Conservation (phyloP, 192 early-diverging fungal genomes). For the Chytriomyces hyalinus region DNA sequence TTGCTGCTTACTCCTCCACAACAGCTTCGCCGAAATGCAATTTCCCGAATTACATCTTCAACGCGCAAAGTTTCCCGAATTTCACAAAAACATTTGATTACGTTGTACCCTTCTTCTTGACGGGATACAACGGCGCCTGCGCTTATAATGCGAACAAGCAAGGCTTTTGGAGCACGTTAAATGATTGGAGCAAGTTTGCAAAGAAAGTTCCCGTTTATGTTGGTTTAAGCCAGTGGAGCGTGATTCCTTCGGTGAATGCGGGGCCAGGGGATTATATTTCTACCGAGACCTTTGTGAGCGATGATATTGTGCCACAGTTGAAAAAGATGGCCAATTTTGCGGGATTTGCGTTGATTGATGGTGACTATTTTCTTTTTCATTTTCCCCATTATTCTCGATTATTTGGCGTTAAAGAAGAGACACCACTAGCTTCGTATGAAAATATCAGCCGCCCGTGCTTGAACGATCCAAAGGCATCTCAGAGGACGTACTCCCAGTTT, state of each 20-base stretch:
- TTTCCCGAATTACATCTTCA: constrained; percentile 36
- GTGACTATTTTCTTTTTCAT: background rate
- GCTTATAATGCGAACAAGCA: constrained; percentile 35
- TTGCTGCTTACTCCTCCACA: background rate
- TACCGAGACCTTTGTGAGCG: constrained; percentile 3
- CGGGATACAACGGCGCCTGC: constrained; percentile 25
- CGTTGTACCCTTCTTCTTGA: constrained; percentile 38
- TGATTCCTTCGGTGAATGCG: constrained; percentile 14
- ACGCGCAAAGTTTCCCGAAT: constrained; percentile 2
- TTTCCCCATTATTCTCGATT: background rate
- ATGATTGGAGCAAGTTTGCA: constrained; percentile 29
- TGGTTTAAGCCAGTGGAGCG: constrained; percentile 34
- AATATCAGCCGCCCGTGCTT: constrained; percentile 29
- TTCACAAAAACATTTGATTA: constrained; percentile 21
- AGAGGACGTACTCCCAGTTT: constrained; percentile 35
- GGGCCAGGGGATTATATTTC: constrained; percentile 43
- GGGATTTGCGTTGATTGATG: constrained; percentile 41
- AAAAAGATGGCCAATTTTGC: constrained; percentile 25
- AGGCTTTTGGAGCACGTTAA: constrained; percentile 38
- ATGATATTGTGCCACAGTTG: constrained; percentile 13
- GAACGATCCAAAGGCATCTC: background rate
- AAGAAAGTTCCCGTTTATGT: constrained; percentile 18
- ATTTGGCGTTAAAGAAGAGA: background rate
- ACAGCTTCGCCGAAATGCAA: constrained; percentile 37
- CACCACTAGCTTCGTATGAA: constrained; percentile 24